Percentiles rank a stretch among this genome's conserved stretches.
Evolutionary conservation across 768 basidiomycete genomes (phyloP).

Genomic region (Russula compacta): DNA sequence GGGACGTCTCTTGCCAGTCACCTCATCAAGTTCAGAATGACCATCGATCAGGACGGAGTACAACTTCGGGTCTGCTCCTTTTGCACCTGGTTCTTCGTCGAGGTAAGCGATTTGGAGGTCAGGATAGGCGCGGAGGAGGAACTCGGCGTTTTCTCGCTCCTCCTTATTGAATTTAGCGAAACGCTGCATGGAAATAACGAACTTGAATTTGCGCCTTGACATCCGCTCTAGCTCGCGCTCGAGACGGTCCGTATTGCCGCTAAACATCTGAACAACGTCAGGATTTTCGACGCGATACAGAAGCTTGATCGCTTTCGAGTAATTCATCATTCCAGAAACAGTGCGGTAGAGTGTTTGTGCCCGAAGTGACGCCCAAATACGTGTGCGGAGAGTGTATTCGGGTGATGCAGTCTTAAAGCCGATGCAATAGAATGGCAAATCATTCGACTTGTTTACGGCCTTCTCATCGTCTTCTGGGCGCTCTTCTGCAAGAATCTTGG

Average conservation of each 20-base stretch:
- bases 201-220: constrained; percentile 97
- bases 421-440: constrained; percentile 98
- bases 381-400: constrained; percentile 96
- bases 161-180: constrained; percentile 99
- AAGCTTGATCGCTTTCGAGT: constrained; percentile 98
- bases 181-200: constrained; percentile 96
- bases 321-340: constrained; percentile 99
- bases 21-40: constrained; percentile 89
- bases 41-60: constrained; percentile 96
- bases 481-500: constrained; percentile 96
- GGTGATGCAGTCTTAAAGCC: constrained; percentile 99
- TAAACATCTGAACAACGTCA: constrained; percentile 91
- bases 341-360: constrained; percentile 98
- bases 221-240: constrained; percentile 95
- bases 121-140: constrained; percentile 94
- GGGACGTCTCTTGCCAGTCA: constrained; percentile 81
- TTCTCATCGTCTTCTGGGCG: constrained; percentile 61
- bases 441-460: constrained; percentile 58
- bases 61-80: constrained; percentile 78
- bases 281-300: constrained; percentile 98
- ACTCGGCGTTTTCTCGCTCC: constrained; percentile 97
- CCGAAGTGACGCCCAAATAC: constrained; percentile 98
- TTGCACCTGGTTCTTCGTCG: constrained; percentile 88
- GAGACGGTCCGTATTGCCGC: constrained; percentile 91
- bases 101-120: constrained; percentile 98